Percentiles rank a stretch among this genome's conserved stretches.
These are phyloP conservation scores for Poa pratensis DNA, from an alignment of 176 grass and related monocot species.

Conservation along the genomic window DNA sequence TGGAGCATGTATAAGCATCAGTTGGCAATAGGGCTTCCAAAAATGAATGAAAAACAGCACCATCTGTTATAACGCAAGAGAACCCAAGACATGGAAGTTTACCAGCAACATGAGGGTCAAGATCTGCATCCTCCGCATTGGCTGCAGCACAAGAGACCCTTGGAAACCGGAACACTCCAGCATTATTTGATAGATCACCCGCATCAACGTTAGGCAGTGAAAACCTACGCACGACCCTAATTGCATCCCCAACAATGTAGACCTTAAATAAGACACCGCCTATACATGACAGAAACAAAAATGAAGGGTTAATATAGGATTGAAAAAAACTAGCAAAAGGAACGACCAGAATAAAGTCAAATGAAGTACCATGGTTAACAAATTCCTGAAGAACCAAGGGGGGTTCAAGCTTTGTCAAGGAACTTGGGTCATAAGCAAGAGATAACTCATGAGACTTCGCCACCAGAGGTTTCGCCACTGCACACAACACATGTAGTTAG, in stretches of 20 bases:
- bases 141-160: conserved; percentile 94
- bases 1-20: conserved; percentile 26
- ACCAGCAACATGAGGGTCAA: conserved; percentile 90
- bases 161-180: conserved; percentile 80
- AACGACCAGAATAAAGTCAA: conserved; percentile 5
- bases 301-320: conserved; percentile 31
- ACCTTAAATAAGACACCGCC: conserved; percentile 96
- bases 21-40: conserved; percentile 26
- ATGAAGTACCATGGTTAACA: conserved; percentile 79
- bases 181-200: conserved; percentile 62
- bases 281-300: conserved; percentile 41
- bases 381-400: conserved; percentile 97
- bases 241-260: conserved; percentile 92
- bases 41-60: background rate
- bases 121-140: conserved; percentile 82
- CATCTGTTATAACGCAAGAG: background rate
- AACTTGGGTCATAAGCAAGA: conserved; percentile 88
- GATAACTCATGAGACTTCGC: conserved; percentile 88
- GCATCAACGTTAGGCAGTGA: conserved; percentile 87
- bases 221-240: conserved; percentile 86
- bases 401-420: conserved; percentile 82
- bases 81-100: conserved; percentile 33
- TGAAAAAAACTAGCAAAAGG: background rate
- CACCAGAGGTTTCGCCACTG: conserved; percentile 95
- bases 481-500: conserved; percentile 41